These are phyloP conservation scores for Pleurotus cornucopiae DNA, from an alignment of 768 basidiomycete genomes.

Conservation along the genomic window DNA sequence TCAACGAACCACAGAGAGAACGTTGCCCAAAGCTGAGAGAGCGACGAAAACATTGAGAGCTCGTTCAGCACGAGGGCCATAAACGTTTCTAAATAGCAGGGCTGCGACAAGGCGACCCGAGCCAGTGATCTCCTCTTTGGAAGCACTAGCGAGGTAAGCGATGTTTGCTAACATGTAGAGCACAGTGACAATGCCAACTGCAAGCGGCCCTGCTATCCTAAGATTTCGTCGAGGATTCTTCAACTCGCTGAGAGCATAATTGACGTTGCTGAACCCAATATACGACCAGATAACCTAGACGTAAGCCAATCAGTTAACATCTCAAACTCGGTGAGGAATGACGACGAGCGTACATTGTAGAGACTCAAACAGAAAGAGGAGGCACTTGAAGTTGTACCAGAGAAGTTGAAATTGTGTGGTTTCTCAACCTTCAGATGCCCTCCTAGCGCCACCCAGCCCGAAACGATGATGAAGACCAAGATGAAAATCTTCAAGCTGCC, in stretches of 20 bases:
- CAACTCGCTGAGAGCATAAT: conserved; percentile 64
- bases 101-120: conserved; percentile 63
- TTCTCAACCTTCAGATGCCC: conserved; percentile 27
- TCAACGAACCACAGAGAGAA: conserved; percentile 40
- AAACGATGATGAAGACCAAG: conserved; percentile 41
- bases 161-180: conserved; percentile 61
- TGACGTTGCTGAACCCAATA: conserved; percentile 62
- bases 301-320: background rate
- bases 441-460: conserved; percentile 43
- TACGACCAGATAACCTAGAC: conserved; percentile 45
- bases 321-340: background rate
- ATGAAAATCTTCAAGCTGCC: conserved; percentile 53
- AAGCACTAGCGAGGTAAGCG: conserved; percentile 66
- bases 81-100: conserved; percentile 63
- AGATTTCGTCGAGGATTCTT: conserved; percentile 59
- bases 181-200: conserved; percentile 46
- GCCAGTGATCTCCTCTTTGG: conserved; percentile 55
- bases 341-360: conserved; percentile 35
- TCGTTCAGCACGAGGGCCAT: conserved; percentile 48
- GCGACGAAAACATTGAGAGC: conserved; percentile 36
- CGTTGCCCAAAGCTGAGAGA: conserved; percentile 55
- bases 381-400: conserved; percentile 41
- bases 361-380: conserved; percentile 50
- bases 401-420: conserved; percentile 31
- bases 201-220: conserved; percentile 60